Percentiles rank a stretch among this genome's conserved stretches.
Evolutionary conservation across 495 filamentous ascomycete genomes (phyloP).

Genomic region (Penicillium tannophilum): DNA sequence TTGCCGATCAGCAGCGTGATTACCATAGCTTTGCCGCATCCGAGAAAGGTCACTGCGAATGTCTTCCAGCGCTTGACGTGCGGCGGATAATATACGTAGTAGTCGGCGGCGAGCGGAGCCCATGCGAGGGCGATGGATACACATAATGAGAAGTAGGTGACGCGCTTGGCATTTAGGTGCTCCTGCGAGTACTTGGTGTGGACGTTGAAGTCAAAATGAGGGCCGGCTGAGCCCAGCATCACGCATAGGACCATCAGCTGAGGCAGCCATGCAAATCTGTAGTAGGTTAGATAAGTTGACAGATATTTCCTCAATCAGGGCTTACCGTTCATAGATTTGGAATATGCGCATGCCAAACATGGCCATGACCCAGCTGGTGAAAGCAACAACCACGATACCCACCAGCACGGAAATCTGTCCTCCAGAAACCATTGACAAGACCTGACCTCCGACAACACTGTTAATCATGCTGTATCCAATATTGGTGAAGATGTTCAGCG

Average conservation of each 20-base stretch:
- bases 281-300: not conserved
- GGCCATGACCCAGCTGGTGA: slow-evolving; percentile 64
- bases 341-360: slow-evolving; percentile 76
- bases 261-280: slow-evolving; percentile 68
- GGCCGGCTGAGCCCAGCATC: slow-evolving; percentile 67
- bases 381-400: slow-evolving; percentile 66
- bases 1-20: slow-evolving; percentile 68
- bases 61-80: slow-evolving; percentile 46
- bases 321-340: slow-evolving; percentile 64
- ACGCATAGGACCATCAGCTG: slow-evolving; percentile 66
- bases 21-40: slow-evolving; percentile 51
- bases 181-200: slow-evolving; percentile 37
- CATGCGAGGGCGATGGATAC: slow-evolving; percentile 57
- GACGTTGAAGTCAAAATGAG: slow-evolving; percentile 60
- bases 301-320: not conserved
- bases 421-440: slow-evolving; percentile 60
- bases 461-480: slow-evolving; percentile 71
- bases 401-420: slow-evolving; percentile 63
- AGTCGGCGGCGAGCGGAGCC: slow-evolving; percentile 56
- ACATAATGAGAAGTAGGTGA: slow-evolving; percentile 67
- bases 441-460: slow-evolving; percentile 54
- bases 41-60: slow-evolving; percentile 51
- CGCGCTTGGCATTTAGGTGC: slow-evolving; percentile 56
- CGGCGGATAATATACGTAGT: slow-evolving; percentile 59
- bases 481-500: slow-evolving; percentile 70